Evolutionary conservation across 2,329 filamentous ascomycete genomes (phyloP).

Genomic region (Aspergillus sp.): DNA sequence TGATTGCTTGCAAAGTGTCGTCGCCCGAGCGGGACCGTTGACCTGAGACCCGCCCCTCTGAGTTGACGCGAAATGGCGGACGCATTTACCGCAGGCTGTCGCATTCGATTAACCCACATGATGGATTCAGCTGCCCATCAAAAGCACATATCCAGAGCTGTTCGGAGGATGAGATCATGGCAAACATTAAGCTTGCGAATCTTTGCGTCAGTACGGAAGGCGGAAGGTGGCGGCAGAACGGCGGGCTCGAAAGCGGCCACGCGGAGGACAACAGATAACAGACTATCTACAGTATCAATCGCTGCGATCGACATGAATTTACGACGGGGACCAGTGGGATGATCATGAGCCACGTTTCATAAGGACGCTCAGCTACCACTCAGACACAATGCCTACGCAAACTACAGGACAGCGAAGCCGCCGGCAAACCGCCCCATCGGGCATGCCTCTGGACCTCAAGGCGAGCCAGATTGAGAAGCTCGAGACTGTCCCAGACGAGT

Average conservation of each 20-base stretch:
- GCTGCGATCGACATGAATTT: background rate
- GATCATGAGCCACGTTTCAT: background rate
- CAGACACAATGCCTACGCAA: constrained; percentile 27
- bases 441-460: constrained; percentile 30
- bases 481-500: constrained; percentile 13
- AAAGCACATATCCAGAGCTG: constrained; percentile 2
- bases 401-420: constrained; percentile 33
- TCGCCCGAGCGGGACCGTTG: constrained; percentile 24
- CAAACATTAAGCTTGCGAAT: constrained; percentile 17
- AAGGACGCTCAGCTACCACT: constrained; percentile 5
- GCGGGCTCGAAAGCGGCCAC: constrained; percentile 21
- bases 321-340: background rate
- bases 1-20: constrained; percentile 31
- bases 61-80: constrained; percentile 24
- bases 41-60: constrained; percentile 18
- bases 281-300: background rate
- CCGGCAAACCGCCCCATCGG: constrained; percentile 38
- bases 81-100: constrained; percentile 23
- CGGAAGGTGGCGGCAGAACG: constrained; percentile 36
- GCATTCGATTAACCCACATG: constrained; percentile 30
- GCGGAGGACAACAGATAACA: constrained; percentile 14
- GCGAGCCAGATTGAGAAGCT: constrained; percentile 20
- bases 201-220: constrained; percentile 29
- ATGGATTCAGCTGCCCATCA: constrained; percentile 8
- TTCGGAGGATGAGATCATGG: background rate